These are phyloP conservation scores for Orbilia oligospora DNA, from an alignment of 2,329 filamentous ascomycete genomes.

Conservation along the genomic window DNA sequence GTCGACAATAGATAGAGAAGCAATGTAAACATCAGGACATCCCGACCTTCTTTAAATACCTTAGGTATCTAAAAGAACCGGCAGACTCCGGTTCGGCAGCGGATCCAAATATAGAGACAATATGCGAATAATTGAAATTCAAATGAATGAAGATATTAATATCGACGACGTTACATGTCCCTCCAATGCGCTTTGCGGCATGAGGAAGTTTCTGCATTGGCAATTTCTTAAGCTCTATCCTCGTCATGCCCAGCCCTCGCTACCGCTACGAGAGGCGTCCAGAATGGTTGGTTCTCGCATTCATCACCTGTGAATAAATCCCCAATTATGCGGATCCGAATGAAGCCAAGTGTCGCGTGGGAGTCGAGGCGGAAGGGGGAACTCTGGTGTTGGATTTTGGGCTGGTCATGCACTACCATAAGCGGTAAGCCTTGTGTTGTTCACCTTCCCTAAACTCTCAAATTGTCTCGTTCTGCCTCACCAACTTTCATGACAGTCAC, in stretches of 20 bases:
- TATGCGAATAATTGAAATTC: neutral
- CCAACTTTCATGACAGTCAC: conserved; percentile 10
- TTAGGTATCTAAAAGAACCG: neutral
- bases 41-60: conserved; percentile 10
- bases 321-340: conserved; percentile 24
- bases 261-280: conserved; percentile 20
- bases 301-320: conserved; percentile 3
- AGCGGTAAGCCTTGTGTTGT: conserved; percentile 38
- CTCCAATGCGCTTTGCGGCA: conserved; percentile 4
- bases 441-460: conserved; percentile 53
- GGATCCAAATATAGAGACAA: conserved; percentile 11
- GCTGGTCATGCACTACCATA: conserved; percentile 48
- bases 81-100: neutral
- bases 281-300: conserved; percentile 26
- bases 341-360: conserved; percentile 24
- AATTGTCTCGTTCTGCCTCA: conserved; percentile 60
- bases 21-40: conserved; percentile 12
- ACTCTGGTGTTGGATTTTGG: conserved; percentile 50
- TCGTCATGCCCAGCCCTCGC: conserved; percentile 33
- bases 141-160: neutral
- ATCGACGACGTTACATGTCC: neutral
- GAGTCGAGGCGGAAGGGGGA: neutral
- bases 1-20: conserved; percentile 25
- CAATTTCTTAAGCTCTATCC: conserved; percentile 20
- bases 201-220: conserved; percentile 26